Evolutionary conservation across 768 basidiomycete species (phyloP).

Genomic region (Tremella mesenterica): DNA sequence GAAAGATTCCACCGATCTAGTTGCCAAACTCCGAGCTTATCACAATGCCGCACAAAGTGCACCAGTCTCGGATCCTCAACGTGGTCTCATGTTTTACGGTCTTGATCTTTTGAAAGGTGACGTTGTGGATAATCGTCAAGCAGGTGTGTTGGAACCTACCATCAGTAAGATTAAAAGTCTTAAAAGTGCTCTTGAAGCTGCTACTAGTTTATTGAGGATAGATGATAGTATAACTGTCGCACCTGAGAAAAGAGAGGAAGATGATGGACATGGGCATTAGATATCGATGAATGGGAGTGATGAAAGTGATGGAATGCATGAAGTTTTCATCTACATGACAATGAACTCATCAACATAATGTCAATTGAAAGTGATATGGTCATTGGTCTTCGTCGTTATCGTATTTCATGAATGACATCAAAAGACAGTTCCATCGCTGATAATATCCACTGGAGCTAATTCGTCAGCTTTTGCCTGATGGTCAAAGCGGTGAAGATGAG

Average conservation of each 20-base stretch:
- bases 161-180: constrained; percentile 94
- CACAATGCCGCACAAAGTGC: constrained; percentile 95
- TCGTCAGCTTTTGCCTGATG: not conserved
- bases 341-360: too few relatives aligned
- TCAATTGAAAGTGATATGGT: too few relatives aligned
- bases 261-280: constrained; percentile 45
- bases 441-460: constrained; percentile 3
- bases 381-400: too few relatives aligned
- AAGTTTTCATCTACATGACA: too few relatives aligned
- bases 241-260: constrained; percentile 41
- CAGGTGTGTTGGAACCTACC: constrained; percentile 91
- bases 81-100: constrained; percentile 80
- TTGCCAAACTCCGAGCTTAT: constrained; percentile 91
- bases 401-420: too few relatives aligned
- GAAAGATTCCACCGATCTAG: constrained; percentile 93
- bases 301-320: too few relatives aligned
- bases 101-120: constrained; percentile 90
- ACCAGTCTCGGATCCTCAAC: constrained; percentile 80
- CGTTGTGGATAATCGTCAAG: constrained; percentile 85
- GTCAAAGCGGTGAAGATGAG: not conserved
- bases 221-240: constrained; percentile 33
- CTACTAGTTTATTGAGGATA: constrained; percentile 85
- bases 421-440: constrained; percentile 5
- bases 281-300: not conserved
- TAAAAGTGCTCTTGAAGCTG: constrained; percentile 84